A percentile compares a stretch with the other conserved stretches of the same genome.
phyloP scores from a whole-genome alignment of 169 alveolate species.

The Eimeria falciformis region DNA sequence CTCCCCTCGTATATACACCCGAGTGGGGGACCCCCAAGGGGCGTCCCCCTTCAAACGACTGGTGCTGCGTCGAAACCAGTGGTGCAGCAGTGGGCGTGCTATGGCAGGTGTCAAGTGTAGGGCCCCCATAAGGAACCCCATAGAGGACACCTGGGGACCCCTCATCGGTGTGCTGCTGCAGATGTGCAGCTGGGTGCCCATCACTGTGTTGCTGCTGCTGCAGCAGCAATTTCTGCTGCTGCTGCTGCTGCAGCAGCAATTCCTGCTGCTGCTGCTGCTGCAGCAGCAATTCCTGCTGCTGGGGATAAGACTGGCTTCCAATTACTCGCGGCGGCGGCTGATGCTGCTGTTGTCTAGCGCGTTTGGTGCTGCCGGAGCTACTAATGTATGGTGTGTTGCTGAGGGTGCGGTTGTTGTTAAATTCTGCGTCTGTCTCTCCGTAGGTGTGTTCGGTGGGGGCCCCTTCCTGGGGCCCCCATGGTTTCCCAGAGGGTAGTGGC shows the following conservation, averaged over 20 bases:
- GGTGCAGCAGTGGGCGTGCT: too few species aligned
- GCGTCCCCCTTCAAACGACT: too few species aligned
- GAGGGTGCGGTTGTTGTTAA: not conserved
- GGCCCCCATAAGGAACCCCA: too few species aligned
- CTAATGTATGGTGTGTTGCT: constrained; percentile 22
- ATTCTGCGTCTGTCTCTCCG: not conserved
- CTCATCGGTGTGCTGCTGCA: not conserved
- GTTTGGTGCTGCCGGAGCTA: constrained; percentile 29
- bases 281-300: constrained; percentile 12
- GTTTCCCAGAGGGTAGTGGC: not conserved
- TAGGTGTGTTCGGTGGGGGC: not conserved
- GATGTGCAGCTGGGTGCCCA: not conserved
- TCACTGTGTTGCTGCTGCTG: constrained; percentile 4
- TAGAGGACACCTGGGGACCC: too few species aligned
- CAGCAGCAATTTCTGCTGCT: not conserved
- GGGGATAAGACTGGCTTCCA: not conserved
- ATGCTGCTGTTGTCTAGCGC: not conserved
- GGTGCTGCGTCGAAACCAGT: too few species aligned
- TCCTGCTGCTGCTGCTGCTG: constrained; percentile 27
- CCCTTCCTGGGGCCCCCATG: constrained; percentile 6
- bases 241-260: not conserved
- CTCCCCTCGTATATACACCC: not conserved
- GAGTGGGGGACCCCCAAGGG: too few species aligned
- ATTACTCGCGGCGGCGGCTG: not conserved
- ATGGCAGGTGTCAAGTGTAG: too few species aligned